A percentile compares a stretch with the other conserved stretches of the same genome.
phyloP scores from a whole-genome alignment of 345 rosid species.

The Hypericum androsaemum region DNA sequence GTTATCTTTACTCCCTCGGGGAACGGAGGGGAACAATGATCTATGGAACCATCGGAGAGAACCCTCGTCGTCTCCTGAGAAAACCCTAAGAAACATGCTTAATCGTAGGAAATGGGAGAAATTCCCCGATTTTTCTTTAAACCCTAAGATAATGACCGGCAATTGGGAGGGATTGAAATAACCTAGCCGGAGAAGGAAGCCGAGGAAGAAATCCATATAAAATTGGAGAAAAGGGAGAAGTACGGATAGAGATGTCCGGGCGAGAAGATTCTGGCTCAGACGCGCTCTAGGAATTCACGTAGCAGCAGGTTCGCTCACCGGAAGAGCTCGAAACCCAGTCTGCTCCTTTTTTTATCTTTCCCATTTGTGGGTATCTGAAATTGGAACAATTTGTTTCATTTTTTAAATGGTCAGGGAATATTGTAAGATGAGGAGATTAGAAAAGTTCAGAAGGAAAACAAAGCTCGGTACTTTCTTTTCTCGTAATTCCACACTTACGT shows the following conservation, averaged over 20 bases:
- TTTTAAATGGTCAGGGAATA: constrained; percentile 39
- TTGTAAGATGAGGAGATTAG: constrained; percentile 49
- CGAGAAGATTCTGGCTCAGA: constrained; percentile 46
- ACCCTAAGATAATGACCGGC: no score
- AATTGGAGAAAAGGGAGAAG: background rate
- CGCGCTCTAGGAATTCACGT: constrained; percentile 67
- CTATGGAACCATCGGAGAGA: no score
- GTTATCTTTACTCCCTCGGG: no score
- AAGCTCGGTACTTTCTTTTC: constrained; percentile 35
- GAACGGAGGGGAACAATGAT: no score
- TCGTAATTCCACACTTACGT: no score
- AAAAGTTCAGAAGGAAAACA: constrained; percentile 50
- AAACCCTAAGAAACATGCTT: constrained; percentile 1
- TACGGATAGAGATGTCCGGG: constrained; percentile 39
- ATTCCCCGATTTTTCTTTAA: no score
- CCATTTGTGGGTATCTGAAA: background rate
- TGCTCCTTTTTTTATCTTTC: background rate
- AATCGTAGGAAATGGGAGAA: no score
- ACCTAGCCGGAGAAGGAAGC: no score
- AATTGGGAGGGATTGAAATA: no score
- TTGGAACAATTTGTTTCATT: background rate
- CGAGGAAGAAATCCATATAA: no score
- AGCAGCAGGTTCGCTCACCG: constrained; percentile 47
- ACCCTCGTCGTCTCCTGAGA: no score
- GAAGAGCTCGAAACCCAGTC: background rate